Base-by-base conservation (phyloP, 768 basidiomycete genomes). In the Hericium rajendrae region DNA sequence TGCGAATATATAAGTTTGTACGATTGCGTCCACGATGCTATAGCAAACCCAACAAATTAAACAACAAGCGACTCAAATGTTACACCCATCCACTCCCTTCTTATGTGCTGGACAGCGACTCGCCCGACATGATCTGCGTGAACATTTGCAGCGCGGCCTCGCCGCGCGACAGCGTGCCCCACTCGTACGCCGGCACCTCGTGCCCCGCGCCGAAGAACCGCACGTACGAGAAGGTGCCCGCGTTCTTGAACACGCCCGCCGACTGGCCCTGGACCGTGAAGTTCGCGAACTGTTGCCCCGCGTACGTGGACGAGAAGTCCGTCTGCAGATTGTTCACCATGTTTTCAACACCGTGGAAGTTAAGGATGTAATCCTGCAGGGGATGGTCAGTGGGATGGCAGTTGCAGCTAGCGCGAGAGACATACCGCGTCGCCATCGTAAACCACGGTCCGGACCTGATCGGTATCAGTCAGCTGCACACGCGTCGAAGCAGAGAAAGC, bases 201-300 rank as follows among this genome's bases (percentile, higher is more conserved):
- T 69, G 67, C 11, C 67, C 69, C 20, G 78, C 74, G 10, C 74
- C 74, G 57, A 69, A 78, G 32, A 82, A 73, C 10, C 81, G 73
- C 13, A 83, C 65, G 59, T 82, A 83, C 8, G 81, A 80, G 66
- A 78, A 75, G 9, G 71, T 79, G 11, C 81, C 82, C 4, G 82
- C 80, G 57, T 81, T 82, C 71, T 84, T 84, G 70, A 70, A 82
- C 38, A 77, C 66, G 3, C 81, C 83, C 4, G 82, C 70, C 2
- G 66, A 57, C 56, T 76, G 71, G 0, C 82, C 82, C 1, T 71
- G 64, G 15, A 84, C 82, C 0, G 71, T 80, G 68, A 73, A 83
- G 49, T 72, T 72, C 11, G 73, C 60, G 66, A 81, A 82, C 0
- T 62, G 18, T 62, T 80, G 76, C 46, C 69, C 53, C 43, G 74